Base-by-base conservation (phyloP, 805 yeast genomes). In the Hermanozyma aechmeae region DNA sequence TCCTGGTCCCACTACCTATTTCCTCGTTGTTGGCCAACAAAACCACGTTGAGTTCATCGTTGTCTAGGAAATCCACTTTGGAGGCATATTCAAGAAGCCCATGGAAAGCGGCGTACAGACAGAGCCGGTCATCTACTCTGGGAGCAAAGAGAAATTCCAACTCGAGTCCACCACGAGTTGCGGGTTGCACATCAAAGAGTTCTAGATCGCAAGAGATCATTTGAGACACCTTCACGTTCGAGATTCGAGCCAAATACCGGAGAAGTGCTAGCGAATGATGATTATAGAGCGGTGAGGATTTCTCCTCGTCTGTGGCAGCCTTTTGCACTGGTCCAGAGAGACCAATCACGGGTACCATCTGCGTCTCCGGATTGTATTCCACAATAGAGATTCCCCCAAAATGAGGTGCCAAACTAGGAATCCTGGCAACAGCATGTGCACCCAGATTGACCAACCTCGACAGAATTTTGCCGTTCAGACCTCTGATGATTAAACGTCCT, bases 11-110 rank as follows among this genome's bases (percentile, higher is more conserved):
- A 18, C 64, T 56, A 2, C 68, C 68, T 13, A 62, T 56, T 28
- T 62, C 68, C 36, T 62, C 68, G 36, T 60, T 47, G 37, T 62
- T 58, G n/a, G 53, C 53, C 15, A 61, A 49, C 24, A 51, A 47
- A 4, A 58, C 59, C 5, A 52, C 46, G 28, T 39, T 43, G 13
- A 59, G 48, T 1, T 58, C 61, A 16, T 44, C 46, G 36, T 45
- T 50, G 4, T 37, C 36, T 4, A 35, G 31, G 9, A 58, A 38
- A 6, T 37, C 37, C 7, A 12, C 16, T 4, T 12, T 1, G 4
- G 5, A 12, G 21, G 25, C 14, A 19, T 43, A 33, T 27, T 51
- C 51, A 14, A 55, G 28, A 23, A 62, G 46, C 2, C 53, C 62
- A 24, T 49, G 37, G n/a, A 61, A 34, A 2, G 65, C 63, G 15